These are phyloP conservation scores for Russula lepida DNA, from an alignment of 768 basidiomycete genomes.

Conservation along the genomic window DNA sequence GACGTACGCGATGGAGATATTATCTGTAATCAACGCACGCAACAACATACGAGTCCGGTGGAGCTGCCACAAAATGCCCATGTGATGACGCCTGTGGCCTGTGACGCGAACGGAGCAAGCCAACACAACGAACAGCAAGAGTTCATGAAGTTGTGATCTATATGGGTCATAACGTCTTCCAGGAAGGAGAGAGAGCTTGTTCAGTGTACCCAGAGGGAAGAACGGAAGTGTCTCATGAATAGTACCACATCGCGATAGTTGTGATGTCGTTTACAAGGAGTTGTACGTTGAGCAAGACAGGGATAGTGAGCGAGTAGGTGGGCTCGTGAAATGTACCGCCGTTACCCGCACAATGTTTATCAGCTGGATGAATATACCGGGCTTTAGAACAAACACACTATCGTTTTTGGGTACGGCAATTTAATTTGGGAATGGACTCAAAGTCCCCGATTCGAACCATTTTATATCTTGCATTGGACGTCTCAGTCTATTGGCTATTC, in stretches of 20 bases:
- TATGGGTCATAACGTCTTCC: conserved; percentile 16
- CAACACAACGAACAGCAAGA: conserved; percentile 57
- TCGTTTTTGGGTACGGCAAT: too few relatives aligned
- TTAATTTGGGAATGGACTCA: too few relatives aligned
- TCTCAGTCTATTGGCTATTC: too few relatives aligned
- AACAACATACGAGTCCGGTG: conserved; percentile 30
- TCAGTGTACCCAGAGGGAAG: conserved; percentile 19
- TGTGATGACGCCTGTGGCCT: conserved; percentile 75
- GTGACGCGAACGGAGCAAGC: conserved; percentile 85
- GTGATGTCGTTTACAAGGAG: conserved; percentile 85
- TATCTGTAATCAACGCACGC: conserved; percentile 33
- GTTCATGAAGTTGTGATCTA: conserved; percentile 28
- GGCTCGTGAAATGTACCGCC: too few relatives aligned
- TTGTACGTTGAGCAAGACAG: conserved; percentile 88
- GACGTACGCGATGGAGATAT: conserved; percentile 38
- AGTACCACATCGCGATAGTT: conserved; percentile 64
- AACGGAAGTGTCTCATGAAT: conserved; percentile 50
- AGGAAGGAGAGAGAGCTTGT: neutral
- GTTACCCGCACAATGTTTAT: too few relatives aligned
- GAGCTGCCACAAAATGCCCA: conserved; percentile 67
- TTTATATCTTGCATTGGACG: too few relatives aligned
- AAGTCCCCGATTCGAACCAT: too few relatives aligned
- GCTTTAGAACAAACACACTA: too few relatives aligned
- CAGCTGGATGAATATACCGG: conserved; percentile 38
- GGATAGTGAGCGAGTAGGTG: conserved; percentile 66